Conservation (phyloP, 805 yeast species). For the Lipomyces lipofer region DNA sequence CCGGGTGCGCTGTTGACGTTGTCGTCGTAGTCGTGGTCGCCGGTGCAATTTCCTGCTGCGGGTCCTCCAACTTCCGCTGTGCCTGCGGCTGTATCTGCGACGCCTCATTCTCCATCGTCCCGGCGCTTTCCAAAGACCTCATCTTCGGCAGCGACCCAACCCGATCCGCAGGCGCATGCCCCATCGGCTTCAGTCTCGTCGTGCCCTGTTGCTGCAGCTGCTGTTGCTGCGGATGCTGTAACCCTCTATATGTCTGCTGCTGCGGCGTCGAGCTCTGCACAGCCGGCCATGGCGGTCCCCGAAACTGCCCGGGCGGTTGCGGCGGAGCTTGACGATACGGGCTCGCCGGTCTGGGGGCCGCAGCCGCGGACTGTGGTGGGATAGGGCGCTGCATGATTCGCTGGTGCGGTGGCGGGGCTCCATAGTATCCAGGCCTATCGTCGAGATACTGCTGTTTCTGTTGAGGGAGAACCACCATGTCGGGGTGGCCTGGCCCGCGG, state of each 20-base stretch:
- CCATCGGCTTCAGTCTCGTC: not conserved
- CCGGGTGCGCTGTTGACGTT: constrained; percentile 3
- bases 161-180: constrained; percentile 7
- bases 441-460: too few relatives aligned
- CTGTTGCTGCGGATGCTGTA: not conserved
- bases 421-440: too few relatives aligned
- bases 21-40: not conserved
- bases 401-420: too few relatives aligned
- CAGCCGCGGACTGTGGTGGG: too few relatives aligned
- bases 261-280: not conserved
- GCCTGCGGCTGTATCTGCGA: not conserved
- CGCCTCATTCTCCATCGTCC: too few relatives aligned
- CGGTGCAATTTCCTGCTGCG: not conserved
- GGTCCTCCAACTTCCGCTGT: not conserved
- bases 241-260: too few relatives aligned
- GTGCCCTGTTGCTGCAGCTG: not conserved
- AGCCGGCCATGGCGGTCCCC: not conserved
- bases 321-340: too few relatives aligned
- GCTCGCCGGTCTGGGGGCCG: not conserved
- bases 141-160: too few relatives aligned
- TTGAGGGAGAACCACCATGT: too few relatives aligned
- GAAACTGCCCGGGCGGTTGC: not conserved
- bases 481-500: not conserved
- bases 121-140: too few relatives aligned
- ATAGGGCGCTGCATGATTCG: too few relatives aligned